Base-by-base conservation (phyloP, 768 basidiomycete genomes). In the Clitopilus passeckerianus region DNA sequence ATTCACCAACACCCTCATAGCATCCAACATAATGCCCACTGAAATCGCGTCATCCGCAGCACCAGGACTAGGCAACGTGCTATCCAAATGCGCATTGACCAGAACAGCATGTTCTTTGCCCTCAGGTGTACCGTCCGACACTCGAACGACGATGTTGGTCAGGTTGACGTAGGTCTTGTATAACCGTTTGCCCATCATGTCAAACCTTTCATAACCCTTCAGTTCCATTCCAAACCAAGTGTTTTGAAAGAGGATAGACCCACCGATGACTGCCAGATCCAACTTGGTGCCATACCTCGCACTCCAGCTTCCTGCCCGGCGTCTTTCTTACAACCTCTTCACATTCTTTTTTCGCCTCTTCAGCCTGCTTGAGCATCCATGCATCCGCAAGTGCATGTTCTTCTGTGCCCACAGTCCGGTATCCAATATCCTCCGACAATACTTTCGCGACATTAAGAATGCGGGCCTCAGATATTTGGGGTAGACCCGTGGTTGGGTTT, bases 11-110 rank as follows among this genome's bases (percentile, higher is more conserved):
- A 96, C 93, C 1, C 96, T 74, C 54, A 93, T 86, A 54, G 86
- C 84, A 60, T 98, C 96, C 34, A 98, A 76, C 93, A 97, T 95
- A 43, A 96, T 85, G 1, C 92, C 96, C 8, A 95, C 89, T 5
- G 92, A 75, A 6, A 97, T 75, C 1, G 87, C 93, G 66, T 98
- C 95, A 66, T 97, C 95, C 4, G 91, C 85, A 22, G 92, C 93
- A 20, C 90, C 92, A 1, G 93, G 94, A 59, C 89, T 89, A 0
- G 95, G 95, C 20, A 97, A 74, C 0, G 94, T 95, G 61, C 87
- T 90, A 69, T 97, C 95, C 37, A 97, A 75, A 74, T 98, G 96
- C 0, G 93, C 74, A 62, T 96, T 97, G 56, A 98, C 81, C 50
- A 98, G 81, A 1, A 96, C 80, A 0, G 94, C 91, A 59, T 96